Percentiles rank a stretch among this genome's conserved stretches.
Conservation (phyloP, 805 yeast species). For the Hanseniaspora pseudoguilliermondii region DNA sequence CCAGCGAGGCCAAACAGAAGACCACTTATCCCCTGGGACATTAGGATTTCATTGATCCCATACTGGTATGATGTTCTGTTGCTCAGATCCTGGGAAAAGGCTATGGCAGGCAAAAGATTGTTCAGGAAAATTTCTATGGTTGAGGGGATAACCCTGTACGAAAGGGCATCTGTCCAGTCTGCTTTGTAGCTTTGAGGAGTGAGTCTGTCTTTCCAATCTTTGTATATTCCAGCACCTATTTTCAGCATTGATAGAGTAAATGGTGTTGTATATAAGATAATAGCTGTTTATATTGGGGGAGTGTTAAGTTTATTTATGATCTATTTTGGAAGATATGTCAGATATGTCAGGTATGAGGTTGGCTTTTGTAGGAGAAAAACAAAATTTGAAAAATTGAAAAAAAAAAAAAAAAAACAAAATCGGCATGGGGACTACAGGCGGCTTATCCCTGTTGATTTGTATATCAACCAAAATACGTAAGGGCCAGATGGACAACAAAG, state of each 20-base stretch:
- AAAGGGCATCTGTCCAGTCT: conserved; percentile 73
- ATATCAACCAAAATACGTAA: no score
- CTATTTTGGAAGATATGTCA: neutral
- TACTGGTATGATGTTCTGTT: conserved; percentile 76
- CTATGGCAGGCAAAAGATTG: conserved; percentile 81
- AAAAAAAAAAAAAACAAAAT: no score
- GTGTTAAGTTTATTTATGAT: neutral
- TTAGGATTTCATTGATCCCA: conserved; percentile 80
- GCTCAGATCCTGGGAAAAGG: conserved; percentile 95
- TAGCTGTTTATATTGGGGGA: neutral
- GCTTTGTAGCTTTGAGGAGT: conserved; percentile 51
- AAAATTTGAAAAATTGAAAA: no score
- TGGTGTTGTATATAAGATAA: neutral
- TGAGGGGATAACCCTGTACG: conserved; percentile 80
- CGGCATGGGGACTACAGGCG: no score
- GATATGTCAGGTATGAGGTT: no score
- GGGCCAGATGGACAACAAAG: no score
- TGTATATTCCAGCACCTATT: conserved; percentile 27
- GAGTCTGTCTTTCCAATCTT: conserved; percentile 28
- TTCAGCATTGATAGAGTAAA: conserved; percentile 9
- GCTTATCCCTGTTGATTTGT: no score
- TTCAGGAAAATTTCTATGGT: conserved; percentile 77
- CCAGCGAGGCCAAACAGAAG: conserved; percentile 80
- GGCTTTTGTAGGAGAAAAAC: no score
- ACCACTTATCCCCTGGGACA: conserved; percentile 81